Conservation (phyloP, 2,329 filamentous ascomycete species). For the Decorospora gaudefroyi region DNA sequence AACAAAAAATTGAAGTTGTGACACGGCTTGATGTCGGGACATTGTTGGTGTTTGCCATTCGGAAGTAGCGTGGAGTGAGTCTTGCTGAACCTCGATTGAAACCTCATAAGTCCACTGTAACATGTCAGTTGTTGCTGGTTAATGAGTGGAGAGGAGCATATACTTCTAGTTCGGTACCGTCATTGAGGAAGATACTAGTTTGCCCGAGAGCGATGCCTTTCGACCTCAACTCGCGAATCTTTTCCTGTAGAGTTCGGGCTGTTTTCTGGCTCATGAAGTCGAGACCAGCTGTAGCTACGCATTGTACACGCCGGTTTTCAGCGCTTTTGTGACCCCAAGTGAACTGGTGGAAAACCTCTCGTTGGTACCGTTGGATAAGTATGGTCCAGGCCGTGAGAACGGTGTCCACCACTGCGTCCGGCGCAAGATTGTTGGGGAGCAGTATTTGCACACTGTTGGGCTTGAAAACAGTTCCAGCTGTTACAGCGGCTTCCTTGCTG, state of each 20-base stretch:
- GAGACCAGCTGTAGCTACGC: conserved; percentile 24
- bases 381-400: conserved; percentile 41
- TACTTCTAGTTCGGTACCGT: conserved; percentile 40
- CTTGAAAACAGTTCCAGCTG: conserved; percentile 9
- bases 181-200: conserved; percentile 31
- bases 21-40: conserved; percentile 51
- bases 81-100: conserved; percentile 30
- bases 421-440: conserved; percentile 11
- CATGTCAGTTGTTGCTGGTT: conserved; percentile 2
- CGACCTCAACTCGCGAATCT: conserved; percentile 20
- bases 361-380: conserved; percentile 39
- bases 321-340: conserved; percentile 33
- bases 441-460: conserved; percentile 25
- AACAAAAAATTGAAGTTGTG: conserved; percentile 51
- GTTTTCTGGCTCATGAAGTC: conserved; percentile 22
- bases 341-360: conserved; percentile 39
- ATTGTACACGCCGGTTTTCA: conserved; percentile 17
- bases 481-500: conserved; percentile 1
- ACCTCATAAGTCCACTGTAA: conserved; percentile 40
- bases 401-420: conserved; percentile 25
- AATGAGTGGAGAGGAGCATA: neutral
- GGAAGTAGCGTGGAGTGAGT: conserved; percentile 46
- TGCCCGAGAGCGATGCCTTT: conserved; percentile 15
- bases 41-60: conserved; percentile 51
- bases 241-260: conserved; percentile 20